phyloP scores from a whole-genome alignment of 2,329 filamentous ascomycete genomes.

The Alternaria arbusti region DNA sequence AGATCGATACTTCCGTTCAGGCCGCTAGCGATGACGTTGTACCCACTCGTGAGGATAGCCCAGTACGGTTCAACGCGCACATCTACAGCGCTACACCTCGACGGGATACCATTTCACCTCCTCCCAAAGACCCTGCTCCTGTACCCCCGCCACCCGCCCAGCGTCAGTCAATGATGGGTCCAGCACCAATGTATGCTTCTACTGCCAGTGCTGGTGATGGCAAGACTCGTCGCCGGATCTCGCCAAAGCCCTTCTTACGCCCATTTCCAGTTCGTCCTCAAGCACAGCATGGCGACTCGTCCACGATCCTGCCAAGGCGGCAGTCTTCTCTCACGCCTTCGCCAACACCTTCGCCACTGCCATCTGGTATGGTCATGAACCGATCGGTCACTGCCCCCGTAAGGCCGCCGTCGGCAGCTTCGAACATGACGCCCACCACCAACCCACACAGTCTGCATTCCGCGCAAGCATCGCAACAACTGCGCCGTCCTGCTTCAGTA shows the following conservation, averaged over 20 bases:
- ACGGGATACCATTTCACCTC: conserved; percentile 36
- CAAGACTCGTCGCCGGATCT: conserved; percentile 32
- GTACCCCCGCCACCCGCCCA: conserved; percentile 28
- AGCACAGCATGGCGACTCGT: conserved; percentile 34
- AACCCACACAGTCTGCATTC: conserved; percentile 17
- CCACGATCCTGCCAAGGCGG: conserved; percentile 37
- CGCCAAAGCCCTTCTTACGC: conserved; percentile 45
- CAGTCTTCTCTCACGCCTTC: conserved; percentile 34
- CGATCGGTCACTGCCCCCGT: conserved; percentile 43
- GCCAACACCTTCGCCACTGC: conserved; percentile 31
- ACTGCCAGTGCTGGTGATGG: conserved; percentile 12
- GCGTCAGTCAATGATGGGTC: conserved; percentile 34
- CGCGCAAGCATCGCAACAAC: conserved; percentile 23
- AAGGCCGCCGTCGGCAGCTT: conserved; percentile 21
- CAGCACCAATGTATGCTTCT: conserved; percentile 8
- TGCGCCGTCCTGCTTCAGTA: conserved; percentile 53
- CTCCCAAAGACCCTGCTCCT: conserved; percentile 35
- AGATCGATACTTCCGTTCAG: neutral
- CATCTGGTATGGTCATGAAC: conserved; percentile 31
- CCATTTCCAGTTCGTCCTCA: conserved; percentile 46
- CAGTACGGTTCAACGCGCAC: conserved; percentile 30
- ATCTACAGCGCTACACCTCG: conserved; percentile 37
- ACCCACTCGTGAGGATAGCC: conserved; percentile 24
- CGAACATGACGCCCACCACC: conserved; percentile 16
- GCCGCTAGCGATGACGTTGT: neutral